Evolutionary conservation across 2,329 filamentous ascomycete genomes (phyloP), one percentile per base, ranked within the genome.

Genomic region (Amauroascus verrucosus): DNA sequence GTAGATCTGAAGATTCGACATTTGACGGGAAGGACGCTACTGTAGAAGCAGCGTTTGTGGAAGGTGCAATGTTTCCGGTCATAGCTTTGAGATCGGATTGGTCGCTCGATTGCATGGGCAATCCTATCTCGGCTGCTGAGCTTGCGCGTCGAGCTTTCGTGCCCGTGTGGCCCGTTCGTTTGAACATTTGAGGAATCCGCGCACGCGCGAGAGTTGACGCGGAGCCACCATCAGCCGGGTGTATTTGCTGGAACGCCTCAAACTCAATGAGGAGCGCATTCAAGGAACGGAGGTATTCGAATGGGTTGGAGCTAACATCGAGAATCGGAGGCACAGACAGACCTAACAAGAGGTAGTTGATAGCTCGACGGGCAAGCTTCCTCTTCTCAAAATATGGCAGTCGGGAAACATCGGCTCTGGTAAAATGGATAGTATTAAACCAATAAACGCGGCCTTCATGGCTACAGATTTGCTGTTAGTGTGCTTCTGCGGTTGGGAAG

Each of bases 361-460:
- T 94, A 33, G 93, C 91, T 61, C 93, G 87, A 55, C 90, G 85
- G 57, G 88, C 84, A 47, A 96, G 81, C 65, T 91, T 93, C 59
- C 86, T 83, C 3, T 82, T 75, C 55, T 94, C 86, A 65, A 94
- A 91, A 65, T 88, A 95, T 44, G 91, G 84, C 74, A 96, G 84
- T 64, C 84, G 83, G 49, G 79, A 75, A 32, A 97, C 77, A 68
- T 95, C 88, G 28, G 80, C 70, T 63, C 88, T 86, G 59, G 89
- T 87, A 70, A 95, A 95, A 64, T 95, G 85, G 56, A 95, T 81
- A 0, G 93, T 96, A 72, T 96, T 96, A 76, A 97, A 96, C 90
- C 93, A 97, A 74, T 95, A 97, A 40, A 95, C 83, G 55, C 88
- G 84, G 56, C 91, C 90, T 71, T 96, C 89, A 66, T 98, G 90